Evolutionary conservation across 345 rosid species (phyloP).

Genomic region (Aquilaria malaccensis): DNA sequence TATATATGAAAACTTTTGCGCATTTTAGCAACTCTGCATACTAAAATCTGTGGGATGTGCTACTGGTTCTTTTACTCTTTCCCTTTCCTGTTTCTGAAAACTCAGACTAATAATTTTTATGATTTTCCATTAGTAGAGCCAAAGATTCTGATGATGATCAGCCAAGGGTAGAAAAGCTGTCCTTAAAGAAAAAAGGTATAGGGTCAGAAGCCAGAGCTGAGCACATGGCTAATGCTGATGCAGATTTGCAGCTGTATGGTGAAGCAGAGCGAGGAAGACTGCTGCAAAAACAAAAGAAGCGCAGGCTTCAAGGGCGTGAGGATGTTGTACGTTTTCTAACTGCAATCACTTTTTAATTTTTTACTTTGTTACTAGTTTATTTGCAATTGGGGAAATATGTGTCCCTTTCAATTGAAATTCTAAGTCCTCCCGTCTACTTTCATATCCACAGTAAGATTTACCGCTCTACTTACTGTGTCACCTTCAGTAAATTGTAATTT

Average conservation of each 20-base stretch:
- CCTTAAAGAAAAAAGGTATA: constrained; percentile 77
- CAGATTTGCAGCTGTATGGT: constrained; percentile 64
- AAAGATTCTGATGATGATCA: constrained; percentile 49
- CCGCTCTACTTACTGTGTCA: no score
- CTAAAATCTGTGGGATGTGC: not conserved
- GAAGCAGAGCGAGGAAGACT: constrained; percentile 80
- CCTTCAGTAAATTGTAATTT: not conserved
- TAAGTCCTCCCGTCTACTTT: no score
- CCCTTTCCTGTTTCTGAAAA: not conserved
- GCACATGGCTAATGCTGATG: constrained; percentile 64
- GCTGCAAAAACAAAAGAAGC: constrained; percentile 79
- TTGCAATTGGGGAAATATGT: not conserved
- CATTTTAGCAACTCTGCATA: no score
- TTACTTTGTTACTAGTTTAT: not conserved
- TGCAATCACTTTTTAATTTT: not conserved
- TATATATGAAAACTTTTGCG: no score
- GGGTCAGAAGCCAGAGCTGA: constrained; percentile 94
- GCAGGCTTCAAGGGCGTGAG: constrained; percentile 86
- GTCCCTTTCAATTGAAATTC: no score
- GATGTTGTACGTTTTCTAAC: constrained; percentile 55
- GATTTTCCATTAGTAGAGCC: constrained; percentile 29
- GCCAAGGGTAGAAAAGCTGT: constrained; percentile 71
- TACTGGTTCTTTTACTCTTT: constrained; percentile 5
- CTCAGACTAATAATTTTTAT: not conserved
- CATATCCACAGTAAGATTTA: no score